phyloP scores from a whole-genome alignment of 345 rosid genomes.

The Barbarea vulgaris region DNA sequence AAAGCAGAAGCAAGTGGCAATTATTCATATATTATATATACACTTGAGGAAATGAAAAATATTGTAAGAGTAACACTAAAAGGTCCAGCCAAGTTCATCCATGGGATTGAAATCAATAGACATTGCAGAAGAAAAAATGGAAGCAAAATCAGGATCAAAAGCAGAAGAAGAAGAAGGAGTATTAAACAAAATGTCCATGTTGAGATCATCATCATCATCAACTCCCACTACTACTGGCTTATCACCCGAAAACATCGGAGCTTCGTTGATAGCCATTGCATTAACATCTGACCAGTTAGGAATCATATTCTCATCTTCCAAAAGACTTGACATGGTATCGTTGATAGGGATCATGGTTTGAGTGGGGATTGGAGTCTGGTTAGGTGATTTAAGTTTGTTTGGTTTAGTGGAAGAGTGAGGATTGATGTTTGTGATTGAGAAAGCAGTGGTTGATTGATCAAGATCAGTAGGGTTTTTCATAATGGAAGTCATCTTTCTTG shows the following conservation, averaged over 20 bases:
- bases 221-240: slow-evolving; percentile 25
- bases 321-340: slow-evolving; percentile 29
- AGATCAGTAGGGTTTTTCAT: slow-evolving; percentile 30
- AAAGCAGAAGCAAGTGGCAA: slow-evolving; percentile 13
- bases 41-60: slow-evolving; percentile 25
- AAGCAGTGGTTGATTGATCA: slow-evolving; percentile 30
- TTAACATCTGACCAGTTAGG: slow-evolving; percentile 36
- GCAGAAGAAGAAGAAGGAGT: slow-evolving; percentile 32
- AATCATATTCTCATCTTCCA: slow-evolving; percentile 31
- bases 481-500: slow-evolving; percentile 20
- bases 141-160: slow-evolving; percentile 45
- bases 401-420: slow-evolving; percentile 31
- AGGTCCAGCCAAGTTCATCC: slow-evolving; percentile 45
- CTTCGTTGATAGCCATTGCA: slow-evolving; percentile 28
- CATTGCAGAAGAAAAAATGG: slow-evolving; percentile 39
- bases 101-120: slow-evolving; percentile 41
- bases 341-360: slow-evolving; percentile 24
- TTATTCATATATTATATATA: slow-evolving; percentile 26
- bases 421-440: slow-evolving; percentile 38
- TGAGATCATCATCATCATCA: slow-evolving; percentile 28
- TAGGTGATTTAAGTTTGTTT: slow-evolving; percentile 33
- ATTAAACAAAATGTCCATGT: slow-evolving; percentile 41
- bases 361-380: slow-evolving; percentile 3
- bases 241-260: slow-evolving; percentile 29
- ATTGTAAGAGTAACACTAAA: slow-evolving; percentile 32